Percentiles rank a stretch among this genome's conserved stretches.
These are phyloP conservation scores for Apophysomyces sp. DNA, from an alignment of 371 early-diverging fungal genomes.

Conservation along the genomic window DNA sequence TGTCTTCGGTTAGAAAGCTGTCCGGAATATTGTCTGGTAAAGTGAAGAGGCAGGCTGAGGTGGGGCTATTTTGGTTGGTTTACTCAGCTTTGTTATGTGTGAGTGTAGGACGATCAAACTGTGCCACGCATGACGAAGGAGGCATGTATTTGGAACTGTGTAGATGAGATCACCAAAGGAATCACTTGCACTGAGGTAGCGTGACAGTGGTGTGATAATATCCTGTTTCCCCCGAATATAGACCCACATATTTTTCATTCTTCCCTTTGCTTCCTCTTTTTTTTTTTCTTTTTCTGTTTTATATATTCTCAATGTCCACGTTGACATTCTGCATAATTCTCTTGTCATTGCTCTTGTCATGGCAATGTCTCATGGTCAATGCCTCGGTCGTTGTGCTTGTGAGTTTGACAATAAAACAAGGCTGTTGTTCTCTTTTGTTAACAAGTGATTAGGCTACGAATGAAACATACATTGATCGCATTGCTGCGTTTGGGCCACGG, in stretches of 20 bases:
- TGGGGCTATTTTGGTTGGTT: background rate
- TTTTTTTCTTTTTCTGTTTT: conserved; percentile 6
- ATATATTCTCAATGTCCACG: background rate
- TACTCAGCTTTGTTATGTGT: background rate
- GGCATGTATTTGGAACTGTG: background rate
- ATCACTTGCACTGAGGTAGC: conserved; percentile 1
- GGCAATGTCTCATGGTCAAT: background rate
- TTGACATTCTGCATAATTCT: conserved; percentile 5
- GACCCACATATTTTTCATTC: background rate
- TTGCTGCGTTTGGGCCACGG: conserved; percentile 72
- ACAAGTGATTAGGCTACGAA: conserved; percentile 47
- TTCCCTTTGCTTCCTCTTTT: conserved; percentile 1
- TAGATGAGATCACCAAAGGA: background rate
- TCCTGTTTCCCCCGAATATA: background rate
- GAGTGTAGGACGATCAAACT: conserved; percentile 5
- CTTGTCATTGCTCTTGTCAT: background rate
- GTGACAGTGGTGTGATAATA: background rate
- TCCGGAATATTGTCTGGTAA: conserved; percentile 6
- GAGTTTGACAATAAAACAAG: background rate
- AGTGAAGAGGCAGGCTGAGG: background rate
- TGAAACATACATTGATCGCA: conserved; percentile 61
- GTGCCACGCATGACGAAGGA: conserved; percentile 7
- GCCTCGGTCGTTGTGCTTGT: conserved; percentile 6
- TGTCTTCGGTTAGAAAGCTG: background rate
- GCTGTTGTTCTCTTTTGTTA: too few species aligned